These are phyloP conservation scores for Microascus cirrosus DNA, from an alignment of 2,329 filamentous ascomycete genomes.

Conservation along the genomic window DNA sequence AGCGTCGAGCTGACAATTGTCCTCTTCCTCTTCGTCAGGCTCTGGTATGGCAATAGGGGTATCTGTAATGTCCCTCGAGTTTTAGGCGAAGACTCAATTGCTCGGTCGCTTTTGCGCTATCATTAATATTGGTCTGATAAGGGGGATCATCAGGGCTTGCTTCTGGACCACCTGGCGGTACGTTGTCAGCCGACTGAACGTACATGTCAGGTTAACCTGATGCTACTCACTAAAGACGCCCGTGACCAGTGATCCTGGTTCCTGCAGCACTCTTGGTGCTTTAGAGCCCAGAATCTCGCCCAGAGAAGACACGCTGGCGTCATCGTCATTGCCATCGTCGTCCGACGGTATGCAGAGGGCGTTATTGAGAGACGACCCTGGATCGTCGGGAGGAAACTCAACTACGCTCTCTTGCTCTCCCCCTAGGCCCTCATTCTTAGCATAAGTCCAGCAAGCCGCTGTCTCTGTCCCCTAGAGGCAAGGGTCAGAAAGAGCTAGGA, in stretches of 20 bases:
- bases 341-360: background rate
- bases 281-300: background rate
- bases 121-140: background rate
- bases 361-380: background rate
- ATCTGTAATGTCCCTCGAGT: background rate
- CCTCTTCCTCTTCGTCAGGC: background rate
- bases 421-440: background rate
- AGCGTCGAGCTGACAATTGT: background rate
- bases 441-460: background rate
- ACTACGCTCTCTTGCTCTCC: background rate
- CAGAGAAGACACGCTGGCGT: background rate
- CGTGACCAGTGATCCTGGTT: background rate
- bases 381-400: background rate
- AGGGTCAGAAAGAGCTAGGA: background rate
- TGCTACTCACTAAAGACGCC: background rate
- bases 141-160: background rate
- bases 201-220: background rate
- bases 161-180: background rate
- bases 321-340: background rate
- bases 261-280: too few species aligned
- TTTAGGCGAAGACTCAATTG: background rate
- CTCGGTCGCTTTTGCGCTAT: background rate
- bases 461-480: background rate
- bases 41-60: background rate
- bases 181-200: background rate